phyloP scores from a whole-genome alignment of 129 eudicot genomes.

The Chrysanthemum makinoi region DNA sequence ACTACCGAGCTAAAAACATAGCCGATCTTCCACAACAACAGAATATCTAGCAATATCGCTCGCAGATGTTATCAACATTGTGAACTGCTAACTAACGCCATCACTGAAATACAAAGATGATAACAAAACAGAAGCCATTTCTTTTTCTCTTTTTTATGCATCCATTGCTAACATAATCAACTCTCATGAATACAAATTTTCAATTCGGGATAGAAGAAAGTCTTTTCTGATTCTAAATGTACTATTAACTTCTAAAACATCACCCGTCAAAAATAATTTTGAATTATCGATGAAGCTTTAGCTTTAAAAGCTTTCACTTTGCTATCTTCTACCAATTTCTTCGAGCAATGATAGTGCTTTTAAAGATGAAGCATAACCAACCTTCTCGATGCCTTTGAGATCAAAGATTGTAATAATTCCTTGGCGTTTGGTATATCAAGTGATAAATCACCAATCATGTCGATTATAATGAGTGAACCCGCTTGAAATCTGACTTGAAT shows the following conservation, averaged over 20 bases:
- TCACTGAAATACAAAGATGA: conserved; percentile 80
- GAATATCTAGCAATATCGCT: conserved; percentile 90
- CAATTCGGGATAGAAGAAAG: conserved; percentile 48
- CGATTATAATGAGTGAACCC: conserved; percentile 74
- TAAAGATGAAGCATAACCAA: conserved; percentile 84
- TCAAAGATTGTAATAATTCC: conserved; percentile 57
- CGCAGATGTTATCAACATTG: conserved; percentile 73
- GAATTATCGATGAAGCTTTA: conserved; percentile 70
- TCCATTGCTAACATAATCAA: conserved; percentile 89
- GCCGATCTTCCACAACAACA: conserved; percentile 76
- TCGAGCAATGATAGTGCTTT: conserved; percentile 48
- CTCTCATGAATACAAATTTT: conserved; percentile 68
- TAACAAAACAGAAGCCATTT: conserved; percentile 85
- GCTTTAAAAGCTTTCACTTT: conserved; percentile 54
- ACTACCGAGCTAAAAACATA: conserved; percentile 84
- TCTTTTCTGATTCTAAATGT: conserved; percentile 64
- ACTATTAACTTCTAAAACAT: conserved; percentile 58
- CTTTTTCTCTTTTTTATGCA: conserved; percentile 86
- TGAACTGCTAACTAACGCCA: conserved; percentile 76
- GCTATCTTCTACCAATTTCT: conserved; percentile 46
- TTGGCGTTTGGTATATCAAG: conserved; percentile 91
- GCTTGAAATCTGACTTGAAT: conserved; percentile 84
- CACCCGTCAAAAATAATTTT: conserved; percentile 82
- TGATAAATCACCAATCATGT: conserved; percentile 75
- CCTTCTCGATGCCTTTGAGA: conserved; percentile 88